These are phyloP conservation scores for Prunus mira DNA, from an alignment of 306 rosid genomes.

Conservation along the genomic window DNA sequence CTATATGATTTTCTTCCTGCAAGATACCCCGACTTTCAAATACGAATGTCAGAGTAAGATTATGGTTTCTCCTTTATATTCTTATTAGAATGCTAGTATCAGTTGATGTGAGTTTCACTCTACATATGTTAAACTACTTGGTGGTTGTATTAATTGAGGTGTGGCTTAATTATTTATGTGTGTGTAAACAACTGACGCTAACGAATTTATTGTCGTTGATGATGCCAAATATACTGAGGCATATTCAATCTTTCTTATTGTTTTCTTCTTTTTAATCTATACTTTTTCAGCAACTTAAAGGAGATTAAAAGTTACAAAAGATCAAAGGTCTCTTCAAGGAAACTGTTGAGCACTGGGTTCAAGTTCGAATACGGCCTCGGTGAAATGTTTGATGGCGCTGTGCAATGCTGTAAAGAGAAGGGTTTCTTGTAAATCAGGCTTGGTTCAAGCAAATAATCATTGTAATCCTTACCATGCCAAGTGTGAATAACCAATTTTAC, in stretches of 20 bases:
- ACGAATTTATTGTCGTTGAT: not conserved
- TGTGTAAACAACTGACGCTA: not conserved
- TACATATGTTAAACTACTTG: too few relatives aligned
- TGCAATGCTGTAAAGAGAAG: conserved; percentile 46
- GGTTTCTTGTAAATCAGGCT: conserved; percentile 21
- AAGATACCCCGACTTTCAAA: conserved; percentile 52
- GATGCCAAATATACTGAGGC: not conserved
- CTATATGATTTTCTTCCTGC: conserved; percentile 25
- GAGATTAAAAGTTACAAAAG: not conserved
- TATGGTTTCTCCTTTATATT: not conserved
- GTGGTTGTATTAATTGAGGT: not conserved
- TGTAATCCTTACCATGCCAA: too few relatives aligned
- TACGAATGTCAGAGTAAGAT: conserved; percentile 44
- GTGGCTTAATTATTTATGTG: not conserved
- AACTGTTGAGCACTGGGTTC: conserved; percentile 44
- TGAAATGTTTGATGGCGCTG: conserved; percentile 46
- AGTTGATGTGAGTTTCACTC: too few relatives aligned
- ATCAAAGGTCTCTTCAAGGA: conserved; percentile 34
- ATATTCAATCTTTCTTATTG: not conserved
- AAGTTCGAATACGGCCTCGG: conserved; percentile 28
- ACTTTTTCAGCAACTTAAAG: not conserved
- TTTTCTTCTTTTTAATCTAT: not conserved
- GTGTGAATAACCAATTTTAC: too few relatives aligned
- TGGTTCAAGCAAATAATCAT: too few relatives aligned
- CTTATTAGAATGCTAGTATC: too few relatives aligned